Base-by-base conservation (phyloP, 2,329 filamentous ascomycete genomes). In the Blastomyces percursus region DNA sequence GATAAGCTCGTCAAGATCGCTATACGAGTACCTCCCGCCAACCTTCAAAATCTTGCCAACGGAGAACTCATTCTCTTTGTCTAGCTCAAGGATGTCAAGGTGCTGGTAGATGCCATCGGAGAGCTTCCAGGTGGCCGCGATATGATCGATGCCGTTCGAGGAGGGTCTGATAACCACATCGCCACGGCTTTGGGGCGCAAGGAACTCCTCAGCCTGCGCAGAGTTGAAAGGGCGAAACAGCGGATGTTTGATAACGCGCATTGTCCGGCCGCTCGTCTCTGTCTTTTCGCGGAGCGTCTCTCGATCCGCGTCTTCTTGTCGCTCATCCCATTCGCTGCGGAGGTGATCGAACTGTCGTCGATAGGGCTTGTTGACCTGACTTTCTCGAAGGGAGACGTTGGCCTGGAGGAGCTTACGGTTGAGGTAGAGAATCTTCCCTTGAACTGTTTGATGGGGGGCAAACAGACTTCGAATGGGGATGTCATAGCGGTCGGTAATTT, bases 101-200 rank as follows among this genome's bases (percentile, higher is more conserved):
- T 99, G 94, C 76, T 99, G 92, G 74, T 92, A 99, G n/a, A 97
- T 86, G 64, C 89, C 88, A 73, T 97, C 91, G 1, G 91, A 88
- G 16, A 99, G 92, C 79, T 99, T 99, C 94, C 94, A 99, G 0
- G 94, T 99, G 56, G 99, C 86, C 8, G 93, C 91, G 62, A 99
- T 81, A 78, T 99, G 94, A 74, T 99, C 94, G 63, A 91, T 89
- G 54, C 94, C 94, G 75, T 96, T 96, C 35, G 91, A 96, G 0
- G 91, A 96, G 3, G 94, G 93, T 54, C 94, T 88, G 71, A 99
- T 96, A 64, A 99, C 91, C 62, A 95, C 88, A 74, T 97, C 94
- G 58, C 94, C 94, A 7, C 87, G 82, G 60, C 88, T 84, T 73
- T 95, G 90, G 16, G 89, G 90, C 51, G 91, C 91, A 40, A 99